phyloP scores from a whole-genome alignment of 1,284 basidiomycete species.

The Uromyces viciae-fabae region DNA sequence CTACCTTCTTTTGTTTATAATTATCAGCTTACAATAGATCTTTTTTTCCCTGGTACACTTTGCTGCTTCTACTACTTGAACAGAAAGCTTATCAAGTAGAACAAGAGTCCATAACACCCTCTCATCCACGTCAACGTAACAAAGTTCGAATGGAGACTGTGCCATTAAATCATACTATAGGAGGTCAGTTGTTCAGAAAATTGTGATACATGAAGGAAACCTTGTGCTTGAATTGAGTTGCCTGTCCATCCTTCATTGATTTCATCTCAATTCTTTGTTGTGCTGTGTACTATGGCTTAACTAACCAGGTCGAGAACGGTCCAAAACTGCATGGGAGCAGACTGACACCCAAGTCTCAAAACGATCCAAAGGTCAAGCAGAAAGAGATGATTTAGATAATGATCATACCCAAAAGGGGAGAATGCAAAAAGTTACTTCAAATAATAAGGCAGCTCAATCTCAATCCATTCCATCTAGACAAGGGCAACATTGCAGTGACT shows the following conservation, averaged over 20 bases:
- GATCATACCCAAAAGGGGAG: too few relatives aligned
- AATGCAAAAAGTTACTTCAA: too few relatives aligned
- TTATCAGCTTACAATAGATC: not conserved
- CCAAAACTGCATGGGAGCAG: not conserved
- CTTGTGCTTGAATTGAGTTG: not conserved
- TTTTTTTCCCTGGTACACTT: not conserved
- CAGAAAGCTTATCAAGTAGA: not conserved
- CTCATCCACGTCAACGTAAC: not conserved
- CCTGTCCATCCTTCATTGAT: not conserved
- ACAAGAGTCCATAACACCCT: not conserved
- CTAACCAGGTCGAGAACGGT: not conserved
- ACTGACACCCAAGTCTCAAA: not conserved
- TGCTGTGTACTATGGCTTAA: not conserved
- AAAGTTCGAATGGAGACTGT: constrained; percentile 9
- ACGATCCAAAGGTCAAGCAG: too few relatives aligned
- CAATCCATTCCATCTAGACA: too few relatives aligned
- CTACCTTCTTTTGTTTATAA: not conserved
- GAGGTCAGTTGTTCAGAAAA: constrained; percentile 9
- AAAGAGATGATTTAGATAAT: too few relatives aligned
- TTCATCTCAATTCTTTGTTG: not conserved
- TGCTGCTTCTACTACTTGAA: not conserved
- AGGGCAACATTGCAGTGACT: not conserved
- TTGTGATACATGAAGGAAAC: not conserved
- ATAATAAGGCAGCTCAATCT: too few relatives aligned
- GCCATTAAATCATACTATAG: not conserved